These are phyloP conservation scores for Apiospora pterosperma DNA, from an alignment of 2,329 filamentous ascomycete genomes.

Conservation along the genomic window DNA sequence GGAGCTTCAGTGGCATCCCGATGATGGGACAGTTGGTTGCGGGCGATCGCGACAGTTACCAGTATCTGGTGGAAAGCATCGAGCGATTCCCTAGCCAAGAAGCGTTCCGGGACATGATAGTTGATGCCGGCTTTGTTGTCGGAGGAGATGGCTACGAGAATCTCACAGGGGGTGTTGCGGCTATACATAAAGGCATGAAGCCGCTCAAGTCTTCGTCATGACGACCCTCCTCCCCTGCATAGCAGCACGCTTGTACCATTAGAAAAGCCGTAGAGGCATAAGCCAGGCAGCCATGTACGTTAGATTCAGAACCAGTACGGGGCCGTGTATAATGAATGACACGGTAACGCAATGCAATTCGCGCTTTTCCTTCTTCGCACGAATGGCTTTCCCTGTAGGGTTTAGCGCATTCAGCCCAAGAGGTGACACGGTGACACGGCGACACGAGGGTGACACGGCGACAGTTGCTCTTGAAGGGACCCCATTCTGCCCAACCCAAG, in stretches of 20 bases:
- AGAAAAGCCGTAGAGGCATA: background rate
- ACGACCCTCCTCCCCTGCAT: background rate
- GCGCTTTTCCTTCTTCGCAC: background rate
- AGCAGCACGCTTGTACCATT: background rate
- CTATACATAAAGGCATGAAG: slow-evolving; percentile 96
- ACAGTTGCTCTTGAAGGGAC: background rate
- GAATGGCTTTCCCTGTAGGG: background rate
- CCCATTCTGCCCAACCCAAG: too few relatives aligned
- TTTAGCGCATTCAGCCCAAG: background rate
- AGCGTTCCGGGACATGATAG: slow-evolving; percentile 80
- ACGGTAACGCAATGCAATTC: too few relatives aligned
- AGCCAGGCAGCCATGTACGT: background rate
- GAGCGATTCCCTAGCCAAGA: slow-evolving; percentile 86
- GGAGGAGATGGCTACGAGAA: slow-evolving; percentile 85
- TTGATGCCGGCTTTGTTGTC: slow-evolving; percentile 79
- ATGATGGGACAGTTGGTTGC: slow-evolving; percentile 94
- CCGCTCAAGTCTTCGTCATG: slow-evolving; percentile 37
- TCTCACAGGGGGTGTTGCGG: slow-evolving; percentile 86
- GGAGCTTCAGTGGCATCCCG: slow-evolving; percentile 93
- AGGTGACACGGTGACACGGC: too few relatives aligned
- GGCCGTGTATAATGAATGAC: background rate
- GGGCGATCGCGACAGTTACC: slow-evolving; percentile 91
- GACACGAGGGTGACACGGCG: too few relatives aligned
- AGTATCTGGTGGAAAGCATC: slow-evolving; percentile 98
- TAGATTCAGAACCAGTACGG: background rate